Base-by-base conservation (phyloP, 768 basidiomycete species). In the Flagelloscypha sp. region DNA sequence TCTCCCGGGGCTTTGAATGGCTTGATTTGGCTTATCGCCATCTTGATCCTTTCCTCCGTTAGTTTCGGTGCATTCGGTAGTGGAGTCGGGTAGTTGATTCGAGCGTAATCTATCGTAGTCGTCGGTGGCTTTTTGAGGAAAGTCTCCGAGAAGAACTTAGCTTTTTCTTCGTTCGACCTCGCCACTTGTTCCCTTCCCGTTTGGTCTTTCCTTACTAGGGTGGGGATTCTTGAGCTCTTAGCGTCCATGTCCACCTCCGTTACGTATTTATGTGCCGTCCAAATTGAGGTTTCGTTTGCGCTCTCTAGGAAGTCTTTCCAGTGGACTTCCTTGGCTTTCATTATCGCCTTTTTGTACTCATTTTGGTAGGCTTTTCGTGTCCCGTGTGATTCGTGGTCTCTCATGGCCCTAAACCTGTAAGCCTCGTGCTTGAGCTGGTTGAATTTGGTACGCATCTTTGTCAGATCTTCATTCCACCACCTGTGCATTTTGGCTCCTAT, bases 231-330 rank as follows among this genome's bases (percentile, higher is more conserved):
- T 11, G 35, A 22, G 1, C 18, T 27, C 1, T 36, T 31, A 0
- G 47, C 35, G 18, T 54, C 48, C 0, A 35, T 20, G 1, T 33
- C n/a, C 2, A 45, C 38, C 2, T 24, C 24, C 0, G 41, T 32
- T 0, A 52, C 37, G 19, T 40, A 50, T 0, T 24, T 32, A 35
- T 45, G 42, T 1, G 39, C 43, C 0, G 18, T 43, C 53, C 56
- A 57, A 0, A 57, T 22, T 5, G 44, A 31, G 0, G 36, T 30
- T 1, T 40, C 30, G 2, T 41, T 32, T 0, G 45, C 35, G 0
- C 36, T 24, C 17, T 54, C 47, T 2, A 57, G 41, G 36, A 40
- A 59, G 0, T 47, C 41, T 5, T 36, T 30, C 50, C 50, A 58
- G 38, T 50, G 46, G 0, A 44, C 41, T 6, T 24, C n/a, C 27